A percentile compares a stretch with the other conserved stretches of the same genome.
Conservation (phyloP, 1,139 yeast species). For the Yamadazyma songkhlaensis region DNA sequence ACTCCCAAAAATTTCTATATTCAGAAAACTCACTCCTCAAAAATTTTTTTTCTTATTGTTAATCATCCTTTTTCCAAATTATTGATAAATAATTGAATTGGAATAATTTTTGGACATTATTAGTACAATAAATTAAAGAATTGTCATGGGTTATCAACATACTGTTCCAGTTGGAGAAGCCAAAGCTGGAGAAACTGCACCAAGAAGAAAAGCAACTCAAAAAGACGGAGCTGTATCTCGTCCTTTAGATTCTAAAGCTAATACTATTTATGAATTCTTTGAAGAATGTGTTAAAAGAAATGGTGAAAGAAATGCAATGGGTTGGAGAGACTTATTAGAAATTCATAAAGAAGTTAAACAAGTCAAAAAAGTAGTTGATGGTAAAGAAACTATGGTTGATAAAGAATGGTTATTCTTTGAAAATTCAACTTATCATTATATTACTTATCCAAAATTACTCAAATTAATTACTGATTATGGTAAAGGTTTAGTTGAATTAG, state of each 20-base stretch:
- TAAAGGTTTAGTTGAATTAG: slow-evolving; percentile 72
- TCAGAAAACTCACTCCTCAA: slow-evolving; percentile 1
- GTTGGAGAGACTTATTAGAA: slow-evolving; percentile 74
- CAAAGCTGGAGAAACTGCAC: slow-evolving; percentile 84
- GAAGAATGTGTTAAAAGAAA: slow-evolving; percentile 61
- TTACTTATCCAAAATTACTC: slow-evolving; percentile 59
- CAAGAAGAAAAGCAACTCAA: slow-evolving; percentile 70
- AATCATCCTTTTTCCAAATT: background rate
- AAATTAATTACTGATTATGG: slow-evolving; percentile 55
- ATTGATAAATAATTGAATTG: background rate
- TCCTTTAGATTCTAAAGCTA: slow-evolving; percentile 58
- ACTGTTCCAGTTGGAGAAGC: slow-evolving; percentile 80
- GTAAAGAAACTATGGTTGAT: slow-evolving; percentile 65
- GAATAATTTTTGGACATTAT: too few relatives aligned
- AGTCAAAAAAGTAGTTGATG: slow-evolving; percentile 75
- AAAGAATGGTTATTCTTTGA: slow-evolving; percentile 90
- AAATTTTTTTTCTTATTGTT: background rate
- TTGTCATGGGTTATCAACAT: slow-evolving; percentile 21
- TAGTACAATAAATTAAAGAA: too few relatives aligned
- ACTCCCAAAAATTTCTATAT: slow-evolving; percentile 1
- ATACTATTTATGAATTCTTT: slow-evolving; percentile 69
- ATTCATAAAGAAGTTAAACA: slow-evolving; percentile 73
- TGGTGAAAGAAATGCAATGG: slow-evolving; percentile 60
- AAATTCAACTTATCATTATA: slow-evolving; percentile 65
- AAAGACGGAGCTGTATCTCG: slow-evolving; percentile 54